Percentiles rank a stretch among this genome's conserved stretches.
phyloP scores from a whole-genome alignment of 495 filamentous ascomycete species.

The Penicillium silybi region DNA sequence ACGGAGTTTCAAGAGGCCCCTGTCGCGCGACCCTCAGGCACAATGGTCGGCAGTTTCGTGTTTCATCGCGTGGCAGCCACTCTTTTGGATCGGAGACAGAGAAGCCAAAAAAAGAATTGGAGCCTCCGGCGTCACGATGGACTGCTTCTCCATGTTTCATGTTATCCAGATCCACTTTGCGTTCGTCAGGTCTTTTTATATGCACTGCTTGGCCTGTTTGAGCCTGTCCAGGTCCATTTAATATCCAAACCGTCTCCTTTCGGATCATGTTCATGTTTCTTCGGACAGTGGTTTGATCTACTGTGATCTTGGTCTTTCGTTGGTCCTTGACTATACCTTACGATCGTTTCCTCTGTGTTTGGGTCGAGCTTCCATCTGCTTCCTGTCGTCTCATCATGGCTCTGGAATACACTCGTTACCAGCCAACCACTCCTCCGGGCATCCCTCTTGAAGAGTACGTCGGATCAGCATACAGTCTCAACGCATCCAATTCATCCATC shows the following conservation, averaged over 20 bases:
- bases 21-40: slow-evolving; percentile 24
- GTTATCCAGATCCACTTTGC: slow-evolving; percentile 27
- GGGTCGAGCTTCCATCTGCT: neutral
- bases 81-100: slow-evolving; percentile 23
- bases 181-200: slow-evolving; percentile 29
- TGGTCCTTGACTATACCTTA: slow-evolving; percentile 10
- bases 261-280: slow-evolving; percentile 16
- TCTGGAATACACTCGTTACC: slow-evolving; percentile 42
- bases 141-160: slow-evolving; percentile 44
- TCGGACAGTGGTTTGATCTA: slow-evolving; percentile 7
- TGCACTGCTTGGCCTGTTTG: slow-evolving; percentile 20
- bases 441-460: slow-evolving; percentile 28
- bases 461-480: slow-evolving; percentile 39
- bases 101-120: slow-evolving; percentile 30
- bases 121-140: slow-evolving; percentile 34
- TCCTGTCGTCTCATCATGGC: slow-evolving; percentile 36
- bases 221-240: slow-evolving; percentile 35
- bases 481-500: slow-evolving; percentile 45
- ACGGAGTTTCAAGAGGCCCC: slow-evolving; percentile 21
- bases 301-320: slow-evolving; percentile 7
- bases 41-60: slow-evolving; percentile 32
- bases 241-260: slow-evolving; percentile 36
- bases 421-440: slow-evolving; percentile 45
- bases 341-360: slow-evolving; percentile 11
- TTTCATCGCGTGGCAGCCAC: slow-evolving; percentile 26